phyloP scores from a whole-genome alignment of 371 early-diverging fungal genomes.

The Mucor velutinosus region DNA sequence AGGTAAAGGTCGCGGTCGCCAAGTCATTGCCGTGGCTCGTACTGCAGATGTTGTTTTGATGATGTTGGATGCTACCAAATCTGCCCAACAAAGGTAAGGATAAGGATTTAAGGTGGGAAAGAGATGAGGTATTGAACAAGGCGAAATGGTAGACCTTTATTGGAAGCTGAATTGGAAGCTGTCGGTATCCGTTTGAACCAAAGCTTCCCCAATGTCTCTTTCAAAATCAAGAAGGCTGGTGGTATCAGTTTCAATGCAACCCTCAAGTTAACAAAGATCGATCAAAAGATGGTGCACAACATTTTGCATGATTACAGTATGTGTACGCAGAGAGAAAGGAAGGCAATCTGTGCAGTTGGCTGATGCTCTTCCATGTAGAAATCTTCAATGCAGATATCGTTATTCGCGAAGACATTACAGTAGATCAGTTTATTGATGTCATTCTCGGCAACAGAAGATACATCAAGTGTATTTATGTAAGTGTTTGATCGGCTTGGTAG shows the following conservation, averaged over 20 bases:
- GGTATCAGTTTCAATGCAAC: constrained; percentile 97
- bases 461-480: constrained; percentile 92
- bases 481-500: constrained; percentile 8
- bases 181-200: constrained; percentile 98
- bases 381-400: constrained; percentile 99
- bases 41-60: constrained; percentile 98
- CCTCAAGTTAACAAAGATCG: constrained; percentile 86
- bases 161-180: constrained; percentile 98
- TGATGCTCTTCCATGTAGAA: constrained; percentile 37
- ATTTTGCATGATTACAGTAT: constrained; percentile 96
- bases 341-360: background rate
- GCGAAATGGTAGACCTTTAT: constrained; percentile 61
- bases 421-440: constrained; percentile 99
- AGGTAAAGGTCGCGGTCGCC: constrained; percentile 96
- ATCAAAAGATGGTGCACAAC: constrained; percentile 88
- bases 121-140: background rate
- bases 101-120: background rate
- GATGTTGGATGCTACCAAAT: constrained; percentile 98
- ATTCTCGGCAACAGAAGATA: constrained; percentile 98
- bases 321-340: background rate
- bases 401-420: constrained; percentile 95
- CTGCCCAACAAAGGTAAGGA: constrained; percentile 69
- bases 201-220: constrained; percentile 90
- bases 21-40: constrained; percentile 96
- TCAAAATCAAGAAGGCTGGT: constrained; percentile 98